These are phyloP conservation scores for Penicillium sp. DNA, from an alignment of 2,329 filamentous ascomycete species.

Conservation along the genomic window DNA sequence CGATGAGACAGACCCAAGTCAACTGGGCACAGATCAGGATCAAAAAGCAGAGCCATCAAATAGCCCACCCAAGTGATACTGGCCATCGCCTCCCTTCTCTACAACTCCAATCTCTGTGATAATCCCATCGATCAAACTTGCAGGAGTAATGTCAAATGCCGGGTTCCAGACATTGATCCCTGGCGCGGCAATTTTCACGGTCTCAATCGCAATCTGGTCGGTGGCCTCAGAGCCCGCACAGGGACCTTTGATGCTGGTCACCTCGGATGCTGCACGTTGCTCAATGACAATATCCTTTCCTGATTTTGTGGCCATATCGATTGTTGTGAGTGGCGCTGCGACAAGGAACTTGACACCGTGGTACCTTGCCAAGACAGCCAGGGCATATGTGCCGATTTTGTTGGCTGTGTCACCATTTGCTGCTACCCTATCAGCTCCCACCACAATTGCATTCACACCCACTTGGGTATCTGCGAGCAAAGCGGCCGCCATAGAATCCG, in stretches of 20 bases:
- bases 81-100: constrained; percentile 69
- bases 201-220: constrained; percentile 52
- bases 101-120: constrained; percentile 90
- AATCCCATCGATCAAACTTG: constrained; percentile 84
- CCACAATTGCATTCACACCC: constrained; percentile 81
- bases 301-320: constrained; percentile 76
- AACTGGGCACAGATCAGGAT: constrained; percentile 1
- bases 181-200: constrained; percentile 74
- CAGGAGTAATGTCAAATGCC: constrained; percentile 91
- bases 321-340: constrained; percentile 89
- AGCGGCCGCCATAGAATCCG: constrained; percentile 93
- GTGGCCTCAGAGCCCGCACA: constrained; percentile 58
- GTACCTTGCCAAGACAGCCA: constrained; percentile 84
- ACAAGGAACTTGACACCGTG: constrained; percentile 94
- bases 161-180: constrained; percentile 93
- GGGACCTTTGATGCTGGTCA: constrained; percentile 81
- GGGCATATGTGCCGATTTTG: constrained; percentile 93
- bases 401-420: constrained; percentile 98
- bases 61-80: constrained; percentile 58
- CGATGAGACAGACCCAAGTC: neutral
- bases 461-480: constrained; percentile 63
- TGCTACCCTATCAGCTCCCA: constrained; percentile 91
- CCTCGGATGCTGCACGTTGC: constrained; percentile 75
- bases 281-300: constrained; percentile 87
- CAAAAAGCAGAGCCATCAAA: constrained; percentile 24